Evolutionary conservation across 768 basidiomycete species (phyloP).

Genomic region (Suillus subluteus): DNA sequence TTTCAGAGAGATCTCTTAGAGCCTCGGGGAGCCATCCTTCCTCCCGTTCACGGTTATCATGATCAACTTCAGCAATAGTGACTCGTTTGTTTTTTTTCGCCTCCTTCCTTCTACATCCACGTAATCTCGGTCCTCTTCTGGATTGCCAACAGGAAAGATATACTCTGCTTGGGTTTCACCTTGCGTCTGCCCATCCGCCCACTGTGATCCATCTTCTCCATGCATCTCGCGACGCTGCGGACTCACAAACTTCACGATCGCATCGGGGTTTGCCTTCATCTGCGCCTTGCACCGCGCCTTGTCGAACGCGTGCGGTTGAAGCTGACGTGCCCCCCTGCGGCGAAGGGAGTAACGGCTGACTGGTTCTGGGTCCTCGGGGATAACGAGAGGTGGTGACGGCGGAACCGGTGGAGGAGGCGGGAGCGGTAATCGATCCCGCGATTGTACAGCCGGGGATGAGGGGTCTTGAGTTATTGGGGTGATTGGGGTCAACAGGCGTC

Average conservation of each 20-base stretch:
- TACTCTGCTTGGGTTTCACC: conserved; percentile 33
- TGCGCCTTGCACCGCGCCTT: conserved; percentile 52
- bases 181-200: conserved; percentile 30
- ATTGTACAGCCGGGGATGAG: neutral
- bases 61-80: conserved; percentile 8
- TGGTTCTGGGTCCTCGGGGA: conserved; percentile 24
- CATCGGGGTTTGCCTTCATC: conserved; percentile 62
- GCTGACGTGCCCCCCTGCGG: conserved; percentile 54
- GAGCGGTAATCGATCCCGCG: neutral
- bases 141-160: conserved; percentile 23
- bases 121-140: conserved; percentile 32
- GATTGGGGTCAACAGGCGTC: neutral
- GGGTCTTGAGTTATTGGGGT: neutral
- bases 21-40: conserved; percentile 37
- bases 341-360: conserved; percentile 57
- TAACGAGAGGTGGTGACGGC: conserved; percentile 3
- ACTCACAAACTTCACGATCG: conserved; percentile 58
- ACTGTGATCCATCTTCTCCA: conserved; percentile 30
- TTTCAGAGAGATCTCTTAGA: conserved; percentile 41
- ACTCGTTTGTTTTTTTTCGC: conserved; percentile 19
- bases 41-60: neutral
- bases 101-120: conserved; percentile 18
- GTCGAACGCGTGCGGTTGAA: conserved; percentile 66
- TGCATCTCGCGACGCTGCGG: conserved; percentile 28
- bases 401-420: conserved; percentile 14